These are phyloP conservation scores for Solanum chilense DNA, from an alignment of 257 asterid species.

Conservation along the genomic window DNA sequence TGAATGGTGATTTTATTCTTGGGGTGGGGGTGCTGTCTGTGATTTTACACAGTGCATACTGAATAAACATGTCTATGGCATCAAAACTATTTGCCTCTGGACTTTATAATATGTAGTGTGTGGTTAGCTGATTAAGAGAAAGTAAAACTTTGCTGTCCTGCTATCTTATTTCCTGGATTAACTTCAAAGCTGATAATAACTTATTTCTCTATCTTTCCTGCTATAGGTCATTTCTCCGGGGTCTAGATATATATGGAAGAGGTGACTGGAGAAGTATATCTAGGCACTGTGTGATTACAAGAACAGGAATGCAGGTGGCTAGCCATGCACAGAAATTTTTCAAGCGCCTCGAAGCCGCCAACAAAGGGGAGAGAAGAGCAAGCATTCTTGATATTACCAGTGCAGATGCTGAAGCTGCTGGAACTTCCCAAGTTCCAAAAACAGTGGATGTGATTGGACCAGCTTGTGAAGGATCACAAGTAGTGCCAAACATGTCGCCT, in stretches of 20 bases:
- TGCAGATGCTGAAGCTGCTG: background rate
- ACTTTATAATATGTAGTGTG: background rate
- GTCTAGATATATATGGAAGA: background rate
- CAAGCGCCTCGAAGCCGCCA: background rate
- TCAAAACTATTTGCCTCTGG: background rate
- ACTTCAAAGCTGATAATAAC: background rate
- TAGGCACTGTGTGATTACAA: background rate
- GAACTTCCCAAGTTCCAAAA: background rate
- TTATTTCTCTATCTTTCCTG: background rate
- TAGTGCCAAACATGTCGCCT: background rate
- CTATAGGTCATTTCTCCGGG: background rate
- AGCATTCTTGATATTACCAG: background rate
- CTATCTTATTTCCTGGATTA: background rate
- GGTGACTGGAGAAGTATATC: slow-evolving; percentile 1
- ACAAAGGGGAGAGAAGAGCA: background rate
- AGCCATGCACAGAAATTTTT: background rate
- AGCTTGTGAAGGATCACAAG: background rate
- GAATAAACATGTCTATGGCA: background rate
- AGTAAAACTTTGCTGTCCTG: background rate
- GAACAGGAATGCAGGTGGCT: background rate
- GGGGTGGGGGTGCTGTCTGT: background rate
- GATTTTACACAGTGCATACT: background rate
- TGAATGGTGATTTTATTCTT: background rate
- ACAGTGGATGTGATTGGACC: background rate
- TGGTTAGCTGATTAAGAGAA: background rate